phyloP scores from a whole-genome alignment of 257 asterid genomes.

The Fraxinus anomala region DNA sequence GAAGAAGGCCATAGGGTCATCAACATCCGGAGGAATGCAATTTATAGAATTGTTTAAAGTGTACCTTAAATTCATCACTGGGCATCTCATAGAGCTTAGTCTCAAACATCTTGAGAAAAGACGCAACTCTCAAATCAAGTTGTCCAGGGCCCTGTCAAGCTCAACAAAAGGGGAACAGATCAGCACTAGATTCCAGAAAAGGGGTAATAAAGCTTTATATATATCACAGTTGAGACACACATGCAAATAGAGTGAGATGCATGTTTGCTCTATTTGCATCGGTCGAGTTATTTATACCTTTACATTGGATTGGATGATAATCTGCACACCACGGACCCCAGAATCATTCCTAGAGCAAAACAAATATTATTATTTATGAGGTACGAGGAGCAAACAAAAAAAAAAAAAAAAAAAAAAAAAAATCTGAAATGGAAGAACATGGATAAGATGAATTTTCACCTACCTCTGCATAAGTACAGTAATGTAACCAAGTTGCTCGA shows the following conservation, averaged over 20 bases:
- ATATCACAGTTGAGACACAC: not conserved
- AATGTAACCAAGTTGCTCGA: conserved; percentile 98
- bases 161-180: conserved; percentile 23
- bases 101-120: conserved; percentile 83
- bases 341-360: conserved; percentile 66
- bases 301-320: conserved; percentile 83
- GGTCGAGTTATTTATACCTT: conserved; percentile 51
- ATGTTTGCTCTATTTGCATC: not conserved
- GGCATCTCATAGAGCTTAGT: conserved; percentile 82
- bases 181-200: conserved; percentile 12
- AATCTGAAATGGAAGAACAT: conserved; percentile 16
- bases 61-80: conserved; percentile 78
- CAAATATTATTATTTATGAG: conserved; percentile 11
- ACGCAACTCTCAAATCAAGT: conserved; percentile 79
- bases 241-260: not conserved
- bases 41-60: conserved; percentile 19
- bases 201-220: conserved; percentile 16
- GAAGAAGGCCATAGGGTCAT: not conserved
- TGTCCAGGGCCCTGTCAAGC: conserved; percentile 84
- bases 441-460: conserved; percentile 5
- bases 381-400: conserved; percentile 10
- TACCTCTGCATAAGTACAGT: conserved; percentile 91
- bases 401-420: conserved; percentile 17
- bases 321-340: conserved; percentile 91
- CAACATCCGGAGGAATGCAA: not conserved